phyloP scores from a whole-genome alignment of 2,329 filamentous ascomycete species.

The Cryphonectria carpinicola region DNA sequence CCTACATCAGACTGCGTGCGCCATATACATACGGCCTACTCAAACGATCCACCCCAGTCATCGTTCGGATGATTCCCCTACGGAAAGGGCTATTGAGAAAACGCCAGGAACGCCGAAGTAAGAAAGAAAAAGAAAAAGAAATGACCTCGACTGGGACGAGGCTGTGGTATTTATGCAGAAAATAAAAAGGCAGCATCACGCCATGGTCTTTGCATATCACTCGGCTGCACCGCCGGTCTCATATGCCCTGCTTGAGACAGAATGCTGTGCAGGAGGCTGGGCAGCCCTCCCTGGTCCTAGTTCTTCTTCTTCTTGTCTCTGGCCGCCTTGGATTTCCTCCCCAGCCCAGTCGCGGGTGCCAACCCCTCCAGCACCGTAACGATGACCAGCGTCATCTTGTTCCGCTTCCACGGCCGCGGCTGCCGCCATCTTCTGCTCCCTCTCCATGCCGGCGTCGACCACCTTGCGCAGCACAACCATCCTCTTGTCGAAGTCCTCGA shows the following conservation, averaged over 20 bases:
- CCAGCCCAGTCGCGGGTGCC: neutral
- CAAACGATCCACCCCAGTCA: neutral
- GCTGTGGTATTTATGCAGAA: neutral
- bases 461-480: slow-evolving; percentile 60
- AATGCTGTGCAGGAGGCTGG: neutral
- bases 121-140: neutral
- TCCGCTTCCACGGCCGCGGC: slow-evolving; percentile 11
- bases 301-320: neutral
- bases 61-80: neutral
- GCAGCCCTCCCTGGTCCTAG: neutral
- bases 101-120: neutral
- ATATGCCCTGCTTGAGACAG: slow-evolving; percentile 1
- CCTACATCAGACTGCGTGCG: neutral
- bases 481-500: slow-evolving; percentile 61
- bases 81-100: neutral
- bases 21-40: neutral
- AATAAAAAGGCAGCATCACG: neutral
- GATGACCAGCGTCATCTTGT: neutral
- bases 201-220: neutral
- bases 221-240: neutral
- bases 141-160: slow-evolving; percentile 9
- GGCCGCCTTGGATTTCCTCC: neutral
- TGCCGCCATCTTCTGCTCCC: slow-evolving; percentile 40
- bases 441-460: slow-evolving; percentile 54
- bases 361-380: neutral